Evolutionary conservation across 2,329 filamentous ascomycete species (phyloP).

Genomic region (Cercospora citrullina): DNA sequence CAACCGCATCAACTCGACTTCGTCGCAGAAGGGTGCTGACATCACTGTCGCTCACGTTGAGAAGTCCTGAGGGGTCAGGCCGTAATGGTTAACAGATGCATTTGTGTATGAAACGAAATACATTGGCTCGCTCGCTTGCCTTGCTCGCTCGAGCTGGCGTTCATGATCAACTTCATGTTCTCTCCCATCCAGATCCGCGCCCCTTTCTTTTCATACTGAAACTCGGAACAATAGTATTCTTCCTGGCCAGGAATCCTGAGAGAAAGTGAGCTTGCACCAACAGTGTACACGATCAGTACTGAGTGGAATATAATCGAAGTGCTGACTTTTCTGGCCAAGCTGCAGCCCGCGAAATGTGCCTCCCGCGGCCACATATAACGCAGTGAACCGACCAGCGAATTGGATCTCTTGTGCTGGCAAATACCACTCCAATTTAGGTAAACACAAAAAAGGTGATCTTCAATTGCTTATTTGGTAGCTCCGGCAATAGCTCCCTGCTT

Average conservation of each 20-base stretch:
- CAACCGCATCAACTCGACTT: not conserved
- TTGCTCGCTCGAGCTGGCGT: not conserved
- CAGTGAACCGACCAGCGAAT: not conserved
- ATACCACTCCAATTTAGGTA: not conserved
- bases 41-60: constrained; percentile 11
- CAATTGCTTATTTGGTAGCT: not conserved
- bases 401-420: not conserved
- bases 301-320: too few species aligned
- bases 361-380: too few species aligned
- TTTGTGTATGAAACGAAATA: not conserved
- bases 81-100: not conserved
- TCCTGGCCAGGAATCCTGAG: too few species aligned
- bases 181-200: too few species aligned
- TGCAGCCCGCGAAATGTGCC: too few species aligned
- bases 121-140: not conserved
- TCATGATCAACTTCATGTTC: not conserved
- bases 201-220: too few species aligned
- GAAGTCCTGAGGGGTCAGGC: not conserved
- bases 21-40: constrained; percentile 2
- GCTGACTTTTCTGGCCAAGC: too few species aligned
- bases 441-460: not conserved
- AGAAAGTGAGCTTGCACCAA: too few species aligned
- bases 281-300: too few species aligned
- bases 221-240: too few species aligned
- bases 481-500: not conserved